phyloP scores from a whole-genome alignment of 106 monocot species.

The Dendrobium huoshanense region DNA sequence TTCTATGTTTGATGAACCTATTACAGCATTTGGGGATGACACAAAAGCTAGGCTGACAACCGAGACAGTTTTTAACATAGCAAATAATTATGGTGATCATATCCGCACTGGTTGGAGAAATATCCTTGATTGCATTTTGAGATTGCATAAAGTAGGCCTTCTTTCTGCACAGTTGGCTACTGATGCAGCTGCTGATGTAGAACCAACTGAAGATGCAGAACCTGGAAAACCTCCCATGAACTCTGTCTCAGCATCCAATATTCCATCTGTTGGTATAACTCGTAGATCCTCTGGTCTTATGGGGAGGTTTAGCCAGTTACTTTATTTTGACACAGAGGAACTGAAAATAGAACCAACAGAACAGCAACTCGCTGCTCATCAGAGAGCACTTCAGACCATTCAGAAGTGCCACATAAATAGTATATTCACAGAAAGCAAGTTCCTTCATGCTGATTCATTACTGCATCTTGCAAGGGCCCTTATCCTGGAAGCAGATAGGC shows the following conservation, averaged over 20 bases:
- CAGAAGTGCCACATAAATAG: slow-evolving; percentile 61
- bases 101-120: slow-evolving; percentile 66
- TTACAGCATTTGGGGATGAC: slow-evolving; percentile 65
- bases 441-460: slow-evolving; percentile 68
- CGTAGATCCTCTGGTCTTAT: slow-evolving; percentile 51
- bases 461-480: slow-evolving; percentile 51
- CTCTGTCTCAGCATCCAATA: slow-evolving; percentile 26
- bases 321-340: slow-evolving; percentile 60
- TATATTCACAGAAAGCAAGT: slow-evolving; percentile 82
- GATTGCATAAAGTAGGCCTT: slow-evolving; percentile 56
- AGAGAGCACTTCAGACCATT: slow-evolving; percentile 49
- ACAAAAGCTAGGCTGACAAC: slow-evolving; percentile 65
- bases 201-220: too few relatives aligned
- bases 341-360: slow-evolving; percentile 55
- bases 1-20: slow-evolving; percentile 43
- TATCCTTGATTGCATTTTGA: slow-evolving; percentile 63
- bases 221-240: slow-evolving; percentile 29
- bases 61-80: slow-evolving; percentile 59
- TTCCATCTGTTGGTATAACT: slow-evolving; percentile 28
- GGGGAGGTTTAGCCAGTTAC: slow-evolving; percentile 65
- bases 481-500: slow-evolving; percentile 44
- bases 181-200: slow-evolving; percentile 8
- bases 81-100: slow-evolving; percentile 60
- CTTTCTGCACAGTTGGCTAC: slow-evolving; percentile 46
- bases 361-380: slow-evolving; percentile 56